Evolutionary conservation across 345 rosid genomes (phyloP).

Genomic region (Cardamine chenopodiifolia): DNA sequence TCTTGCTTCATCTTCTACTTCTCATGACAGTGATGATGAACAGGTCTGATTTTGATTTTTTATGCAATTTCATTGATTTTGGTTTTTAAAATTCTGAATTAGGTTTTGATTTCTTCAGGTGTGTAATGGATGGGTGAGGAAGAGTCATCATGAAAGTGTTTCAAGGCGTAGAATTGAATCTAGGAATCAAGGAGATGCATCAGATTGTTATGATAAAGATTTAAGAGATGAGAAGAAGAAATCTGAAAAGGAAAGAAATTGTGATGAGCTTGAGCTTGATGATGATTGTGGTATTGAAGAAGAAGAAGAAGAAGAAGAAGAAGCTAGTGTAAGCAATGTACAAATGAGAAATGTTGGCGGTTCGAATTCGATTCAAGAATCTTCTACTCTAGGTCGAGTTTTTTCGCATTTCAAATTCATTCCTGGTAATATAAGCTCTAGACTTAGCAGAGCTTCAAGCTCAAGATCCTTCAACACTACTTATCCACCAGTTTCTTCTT

Average conservation of each 20-base stretch:
- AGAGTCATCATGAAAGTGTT: slow-evolving; percentile 30
- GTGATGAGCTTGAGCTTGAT: slow-evolving; percentile 48
- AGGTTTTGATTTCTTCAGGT: slow-evolving; percentile 41
- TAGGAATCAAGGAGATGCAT: slow-evolving; percentile 43
- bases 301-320: slow-evolving; percentile 34
- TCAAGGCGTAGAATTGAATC: slow-evolving; percentile 41
- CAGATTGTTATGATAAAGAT: slow-evolving; percentile 49
- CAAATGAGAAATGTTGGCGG: slow-evolving; percentile 43
- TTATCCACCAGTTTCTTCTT: slow-evolving; percentile 51
- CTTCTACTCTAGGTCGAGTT: slow-evolving; percentile 59
- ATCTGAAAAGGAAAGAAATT: no score
- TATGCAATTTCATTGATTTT: not conserved
- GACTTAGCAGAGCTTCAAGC: slow-evolving; percentile 75
- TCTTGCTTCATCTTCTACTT: slow-evolving; percentile 66
- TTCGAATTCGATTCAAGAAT: slow-evolving; percentile 59
- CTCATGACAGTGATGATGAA: slow-evolving; percentile 45
- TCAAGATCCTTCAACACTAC: slow-evolving; percentile 74
- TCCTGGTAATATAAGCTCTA: slow-evolving; percentile 80
- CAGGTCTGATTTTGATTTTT: slow-evolving; percentile 44
- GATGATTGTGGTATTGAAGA: slow-evolving; percentile 47
- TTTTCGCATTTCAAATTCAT: slow-evolving; percentile 86
- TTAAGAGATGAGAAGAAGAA: slow-evolving; percentile 47
- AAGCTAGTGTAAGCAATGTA: slow-evolving; percentile 39
- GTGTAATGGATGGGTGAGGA: slow-evolving; percentile 48
- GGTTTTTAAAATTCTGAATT: not conserved